Conservation (phyloP, 345 rosid species). For the Moringa oleifera region DNA sequence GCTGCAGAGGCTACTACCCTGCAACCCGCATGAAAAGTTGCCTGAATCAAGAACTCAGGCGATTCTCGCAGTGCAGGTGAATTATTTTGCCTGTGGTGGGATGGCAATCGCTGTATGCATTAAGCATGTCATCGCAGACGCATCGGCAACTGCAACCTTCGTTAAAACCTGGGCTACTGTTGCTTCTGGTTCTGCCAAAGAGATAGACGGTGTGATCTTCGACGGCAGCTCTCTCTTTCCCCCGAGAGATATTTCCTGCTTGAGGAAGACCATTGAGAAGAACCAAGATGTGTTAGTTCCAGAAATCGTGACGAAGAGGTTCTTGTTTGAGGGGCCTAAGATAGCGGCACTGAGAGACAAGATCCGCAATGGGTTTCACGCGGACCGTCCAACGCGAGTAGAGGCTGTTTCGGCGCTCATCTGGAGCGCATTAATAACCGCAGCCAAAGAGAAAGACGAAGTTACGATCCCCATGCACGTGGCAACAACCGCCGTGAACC, state of each 20-base stretch:
- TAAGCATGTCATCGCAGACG: slow-evolving; percentile 26
- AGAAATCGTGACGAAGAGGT: slow-evolving; percentile 15
- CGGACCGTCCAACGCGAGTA: slow-evolving; percentile 12
- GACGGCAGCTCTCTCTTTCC: slow-evolving; percentile 24
- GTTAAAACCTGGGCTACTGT: slow-evolving; percentile 20
- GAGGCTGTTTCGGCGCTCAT: slow-evolving; percentile 1
- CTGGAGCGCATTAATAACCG: slow-evolving; percentile 17
- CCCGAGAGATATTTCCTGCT: slow-evolving; percentile 8
- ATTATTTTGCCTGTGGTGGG: slow-evolving; percentile 28
- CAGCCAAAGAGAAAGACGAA: not conserved
- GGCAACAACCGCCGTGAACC: slow-evolving; percentile 1
- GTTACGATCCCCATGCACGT: not conserved
- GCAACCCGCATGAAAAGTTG: not conserved
- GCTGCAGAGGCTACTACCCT: slow-evolving; percentile 18
- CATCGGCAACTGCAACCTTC: slow-evolving; percentile 15
- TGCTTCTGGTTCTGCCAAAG: slow-evolving; percentile 9
- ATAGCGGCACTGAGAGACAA: slow-evolving; percentile 11
- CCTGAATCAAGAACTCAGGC: not conserved
- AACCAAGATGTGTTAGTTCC: no score
- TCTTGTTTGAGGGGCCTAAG: slow-evolving; percentile 14
- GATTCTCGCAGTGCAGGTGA: slow-evolving; percentile 21
- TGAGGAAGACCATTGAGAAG: not conserved
- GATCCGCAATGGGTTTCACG: not conserved
- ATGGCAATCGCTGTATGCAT: slow-evolving; percentile 19
- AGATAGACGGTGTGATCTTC: slow-evolving; percentile 1